A percentile compares a stretch with the other conserved stretches of the same genome.
Conservation (phyloP, 768 basidiomycete genomes). For the Neoboletus brunneissimus region DNA sequence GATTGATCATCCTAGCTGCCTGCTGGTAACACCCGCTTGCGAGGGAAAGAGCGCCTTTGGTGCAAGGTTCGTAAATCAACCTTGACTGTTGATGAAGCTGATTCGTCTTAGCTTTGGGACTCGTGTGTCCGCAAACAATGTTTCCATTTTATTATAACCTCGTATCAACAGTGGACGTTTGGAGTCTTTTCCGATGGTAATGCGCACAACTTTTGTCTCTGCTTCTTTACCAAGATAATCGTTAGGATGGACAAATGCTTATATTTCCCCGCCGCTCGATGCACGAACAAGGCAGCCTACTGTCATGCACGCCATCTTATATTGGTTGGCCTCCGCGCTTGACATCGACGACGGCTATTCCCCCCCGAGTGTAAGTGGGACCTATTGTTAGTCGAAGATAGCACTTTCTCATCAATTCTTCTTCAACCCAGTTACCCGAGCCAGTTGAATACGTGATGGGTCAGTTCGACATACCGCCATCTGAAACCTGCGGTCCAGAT, state of each 20-base stretch:
- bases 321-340: slow-evolving; percentile 56
- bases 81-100: slow-evolving; percentile 3
- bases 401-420: background rate
- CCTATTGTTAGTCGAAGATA: background rate
- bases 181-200: slow-evolving; percentile 58
- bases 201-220: background rate
- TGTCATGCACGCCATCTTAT: slow-evolving; percentile 49
- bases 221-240: background rate
- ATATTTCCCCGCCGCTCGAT: slow-evolving; percentile 45
- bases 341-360: slow-evolving; percentile 31
- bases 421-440: slow-evolving; percentile 26
- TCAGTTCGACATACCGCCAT: slow-evolving; percentile 24
- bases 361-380: slow-evolving; percentile 21
- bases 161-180: slow-evolving; percentile 60
- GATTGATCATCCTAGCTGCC: slow-evolving; percentile 23
- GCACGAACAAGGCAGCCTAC: slow-evolving; percentile 44
- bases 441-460: slow-evolving; percentile 32
- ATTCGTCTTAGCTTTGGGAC: slow-evolving; percentile 45
- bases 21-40: slow-evolving; percentile 38
- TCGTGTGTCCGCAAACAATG: slow-evolving; percentile 46
- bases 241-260: slow-evolving; percentile 54
- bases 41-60: slow-evolving; percentile 56
- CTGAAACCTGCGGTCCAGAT: slow-evolving; percentile 16
- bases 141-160: slow-evolving; percentile 57
- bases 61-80: slow-evolving; percentile 44